Evolutionary conservation across 1,139 yeast genomes (phyloP).

Genomic region (Saccharomyces hybrid): DNA sequence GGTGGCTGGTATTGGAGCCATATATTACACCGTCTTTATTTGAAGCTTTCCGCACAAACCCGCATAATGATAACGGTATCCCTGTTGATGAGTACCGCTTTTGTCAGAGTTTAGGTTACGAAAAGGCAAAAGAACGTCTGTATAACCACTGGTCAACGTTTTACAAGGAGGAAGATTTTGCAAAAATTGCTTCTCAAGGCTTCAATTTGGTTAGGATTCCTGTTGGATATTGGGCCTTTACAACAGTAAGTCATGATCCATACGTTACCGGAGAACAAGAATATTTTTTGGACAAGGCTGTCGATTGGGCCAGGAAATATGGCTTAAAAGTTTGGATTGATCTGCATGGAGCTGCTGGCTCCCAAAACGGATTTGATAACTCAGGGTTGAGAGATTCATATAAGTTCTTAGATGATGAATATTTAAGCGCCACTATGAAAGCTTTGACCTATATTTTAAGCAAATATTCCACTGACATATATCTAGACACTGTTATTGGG

Average conservation of each 20-base stretch:
- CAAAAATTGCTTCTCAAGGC: slow-evolving; percentile 54
- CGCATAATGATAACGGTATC: slow-evolving; percentile 33
- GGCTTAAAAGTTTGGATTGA: slow-evolving; percentile 81
- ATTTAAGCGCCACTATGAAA: slow-evolving; percentile 31
- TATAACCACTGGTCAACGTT: slow-evolving; percentile 71
- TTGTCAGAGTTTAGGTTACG: slow-evolving; percentile 55
- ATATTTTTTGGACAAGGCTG: slow-evolving; percentile 61
- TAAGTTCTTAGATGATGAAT: slow-evolving; percentile 52
- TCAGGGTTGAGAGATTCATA: slow-evolving; percentile 72
- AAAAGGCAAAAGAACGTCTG: slow-evolving; percentile 46
- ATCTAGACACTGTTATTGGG: slow-evolving; percentile 69
- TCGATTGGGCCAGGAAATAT: slow-evolving; percentile 62
- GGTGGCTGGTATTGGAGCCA: slow-evolving; percentile 86
- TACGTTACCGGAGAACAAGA: slow-evolving; percentile 85
- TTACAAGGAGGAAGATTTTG: slow-evolving; percentile 68
- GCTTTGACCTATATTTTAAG: slow-evolving; percentile 36
- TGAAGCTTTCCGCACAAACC: slow-evolving; percentile 36
- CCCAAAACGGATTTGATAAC: slow-evolving; percentile 94
- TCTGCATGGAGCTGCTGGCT: slow-evolving; percentile 91
- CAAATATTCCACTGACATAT: slow-evolving; percentile 58
- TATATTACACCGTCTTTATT: slow-evolving; percentile 81
- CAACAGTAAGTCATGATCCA: slow-evolving; percentile 59
- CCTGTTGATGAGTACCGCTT: slow-evolving; percentile 87
- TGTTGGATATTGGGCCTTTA: slow-evolving; percentile 96
- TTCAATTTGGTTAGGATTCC: slow-evolving; percentile 86